A percentile compares a stretch with the other conserved stretches of the same genome.
phyloP scores from a whole-genome alignment of 257 asterid species.

The Primulina huaijiensis region DNA sequence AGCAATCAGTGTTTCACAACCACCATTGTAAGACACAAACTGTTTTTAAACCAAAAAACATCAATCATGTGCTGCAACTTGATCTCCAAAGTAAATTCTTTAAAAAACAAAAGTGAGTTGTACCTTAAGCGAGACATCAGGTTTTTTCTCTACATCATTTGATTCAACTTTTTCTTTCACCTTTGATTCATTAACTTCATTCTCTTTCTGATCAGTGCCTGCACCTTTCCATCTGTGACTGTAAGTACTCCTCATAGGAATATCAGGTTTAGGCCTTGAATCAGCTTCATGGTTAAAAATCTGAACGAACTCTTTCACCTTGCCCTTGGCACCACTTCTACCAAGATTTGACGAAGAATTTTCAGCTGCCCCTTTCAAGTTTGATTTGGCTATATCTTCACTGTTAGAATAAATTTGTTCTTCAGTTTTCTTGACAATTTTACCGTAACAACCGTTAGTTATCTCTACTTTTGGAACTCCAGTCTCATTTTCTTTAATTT shows the following conservation, averaged over 20 bases:
- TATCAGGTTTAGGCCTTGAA: slow-evolving; percentile 32
- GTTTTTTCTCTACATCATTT: slow-evolving; percentile 29
- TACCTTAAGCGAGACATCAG: slow-evolving; percentile 50
- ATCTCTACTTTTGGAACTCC: slow-evolving; percentile 23
- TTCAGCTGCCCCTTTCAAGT: slow-evolving; percentile 21
- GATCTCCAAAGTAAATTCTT: not conserved
- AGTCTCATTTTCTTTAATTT: slow-evolving; percentile 30
- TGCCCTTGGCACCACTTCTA: slow-evolving; percentile 49
- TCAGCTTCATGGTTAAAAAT: slow-evolving; percentile 57
- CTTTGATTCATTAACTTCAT: slow-evolving; percentile 34
- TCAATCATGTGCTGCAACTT: not conserved
- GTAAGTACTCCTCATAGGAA: slow-evolving; percentile 31
- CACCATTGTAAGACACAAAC: slow-evolving; percentile 6
- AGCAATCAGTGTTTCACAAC: not conserved
- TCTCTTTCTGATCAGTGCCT: slow-evolving; percentile 30
- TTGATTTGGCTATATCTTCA: slow-evolving; percentile 27
- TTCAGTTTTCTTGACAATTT: slow-evolving; percentile 39
- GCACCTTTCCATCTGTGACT: slow-evolving; percentile 45
- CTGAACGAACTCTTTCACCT: slow-evolving; percentile 74
- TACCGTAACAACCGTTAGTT: slow-evolving; percentile 20
- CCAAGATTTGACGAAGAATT: slow-evolving; percentile 27
- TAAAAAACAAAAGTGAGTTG: slow-evolving; percentile 11
- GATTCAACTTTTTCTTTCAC: slow-evolving; percentile 31
- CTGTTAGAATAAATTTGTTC: slow-evolving; percentile 23
- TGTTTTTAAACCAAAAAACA: not conserved